Evolutionary conservation across 148 eudicot species (phyloP), one percentile per base, ranked within the genome.

Genomic region (Fagopyrum homotropicum): DNA sequence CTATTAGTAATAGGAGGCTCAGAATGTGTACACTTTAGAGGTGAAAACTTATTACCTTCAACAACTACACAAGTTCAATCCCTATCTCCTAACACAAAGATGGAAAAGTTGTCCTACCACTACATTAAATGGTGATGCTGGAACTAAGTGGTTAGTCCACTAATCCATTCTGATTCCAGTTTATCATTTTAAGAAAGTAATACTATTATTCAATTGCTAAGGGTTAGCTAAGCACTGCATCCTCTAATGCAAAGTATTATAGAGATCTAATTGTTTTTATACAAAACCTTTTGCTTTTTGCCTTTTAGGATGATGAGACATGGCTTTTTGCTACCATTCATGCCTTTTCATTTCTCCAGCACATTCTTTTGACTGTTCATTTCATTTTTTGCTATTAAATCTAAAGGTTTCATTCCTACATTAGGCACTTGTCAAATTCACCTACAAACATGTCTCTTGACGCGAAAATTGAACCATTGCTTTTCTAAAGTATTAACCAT

Each of bases 241-340:
- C 71, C 19, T 5, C 17, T 40, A 8, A 12, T 40, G 47, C 17
- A 35, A 35, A 35, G 40, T 64, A 64, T 35, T 64, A 35, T 35
- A 64, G 46, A 64, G 29, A 63, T 7, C 9, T 12, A 52, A 57
- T 9, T 66, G n/a, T 66, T 66, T 63, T 66, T 43, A 43, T 40
- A 12, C 71, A 66, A 66, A 49, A 43, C 71, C 44, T 63, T 63
- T 60, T 30, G 29, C 46, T 35, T 66, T 49, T 66, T 66, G 47
- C 46, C 15, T 66, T 66, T 66, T 66, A 66, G 71, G 71, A 43
- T 14, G 35, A 66, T 5, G 71, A 46, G 71, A 45, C 46, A 66
- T 35, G 71, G 3, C 71, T 40, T 66, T 66, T 40, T 66, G 71
- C 71, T 66, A 66, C 47, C 43, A 63, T 66, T 66, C 71, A 66